phyloP scores from a whole-genome alignment of 805 yeast species.

The Candida nitratophila region DNA sequence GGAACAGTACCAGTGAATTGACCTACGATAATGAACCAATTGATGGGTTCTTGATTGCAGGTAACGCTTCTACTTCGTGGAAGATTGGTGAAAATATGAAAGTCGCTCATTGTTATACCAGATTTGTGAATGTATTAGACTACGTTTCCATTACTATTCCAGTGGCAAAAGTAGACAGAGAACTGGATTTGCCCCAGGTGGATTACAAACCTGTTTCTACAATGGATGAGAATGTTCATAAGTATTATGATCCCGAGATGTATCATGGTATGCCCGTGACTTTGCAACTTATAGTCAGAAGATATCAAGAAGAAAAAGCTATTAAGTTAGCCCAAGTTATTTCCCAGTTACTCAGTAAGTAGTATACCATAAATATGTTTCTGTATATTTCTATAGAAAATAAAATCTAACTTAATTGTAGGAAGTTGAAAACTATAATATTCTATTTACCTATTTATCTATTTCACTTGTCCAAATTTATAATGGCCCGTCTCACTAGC shows the following conservation, averaged over 20 bases:
- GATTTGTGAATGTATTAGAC: conserved; percentile 47
- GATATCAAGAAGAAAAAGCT: conserved; percentile 54
- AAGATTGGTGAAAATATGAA: conserved; percentile 31
- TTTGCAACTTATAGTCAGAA: conserved; percentile 46
- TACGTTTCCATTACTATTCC: conserved; percentile 41
- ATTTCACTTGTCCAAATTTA: conserved; percentile 49
- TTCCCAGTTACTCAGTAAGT: too few species aligned
- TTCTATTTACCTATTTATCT: too few species aligned
- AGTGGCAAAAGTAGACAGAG: conserved; percentile 30
- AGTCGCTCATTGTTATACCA: conserved; percentile 45
- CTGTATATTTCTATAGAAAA: too few species aligned
- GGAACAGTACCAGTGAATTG: conserved; percentile 23
- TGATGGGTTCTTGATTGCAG: conserved; percentile 44
- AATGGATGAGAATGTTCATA: conserved; percentile 31
- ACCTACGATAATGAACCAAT: conserved; percentile 32
- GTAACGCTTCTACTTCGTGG: conserved; percentile 34
- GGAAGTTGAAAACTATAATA: too few species aligned
- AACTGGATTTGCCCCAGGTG: conserved; percentile 17
- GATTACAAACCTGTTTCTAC: conserved; percentile 22
- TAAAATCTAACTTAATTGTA: too few species aligned
- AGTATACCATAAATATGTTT: too few species aligned
- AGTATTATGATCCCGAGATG: conserved; percentile 39
- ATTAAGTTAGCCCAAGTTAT: conserved; percentile 27
- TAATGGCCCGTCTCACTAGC: conserved; percentile 56
- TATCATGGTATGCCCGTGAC: conserved; percentile 48